phyloP scores from a whole-genome alignment of 768 basidiomycete species.

The Rhodosporidiobolus odoratus region DNA sequence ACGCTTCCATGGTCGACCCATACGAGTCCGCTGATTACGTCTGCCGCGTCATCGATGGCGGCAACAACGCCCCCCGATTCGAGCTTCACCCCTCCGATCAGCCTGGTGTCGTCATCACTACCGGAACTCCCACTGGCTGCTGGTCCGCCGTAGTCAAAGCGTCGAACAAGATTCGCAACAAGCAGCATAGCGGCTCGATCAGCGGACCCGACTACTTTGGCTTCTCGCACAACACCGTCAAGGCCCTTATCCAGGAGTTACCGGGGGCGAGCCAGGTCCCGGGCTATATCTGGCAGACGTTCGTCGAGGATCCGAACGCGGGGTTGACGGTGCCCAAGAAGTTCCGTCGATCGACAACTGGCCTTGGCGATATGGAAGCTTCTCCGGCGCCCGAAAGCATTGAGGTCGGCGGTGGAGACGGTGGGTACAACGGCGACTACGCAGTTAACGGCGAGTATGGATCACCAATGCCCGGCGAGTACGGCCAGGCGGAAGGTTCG shows the following conservation, averaged over 20 bases:
- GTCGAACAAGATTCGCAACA: conserved; percentile 71
- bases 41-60: conserved; percentile 77
- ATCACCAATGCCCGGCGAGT: background rate
- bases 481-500: background rate
- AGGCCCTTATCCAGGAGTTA: conserved; percentile 81
- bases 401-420: conserved; percentile 1
- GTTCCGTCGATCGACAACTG: conserved; percentile 6
- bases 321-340: background rate
- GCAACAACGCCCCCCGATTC: conserved; percentile 74
- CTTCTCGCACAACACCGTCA: conserved; percentile 78
- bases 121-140: conserved; percentile 81
- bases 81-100: conserved; percentile 71
- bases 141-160: conserved; percentile 79
- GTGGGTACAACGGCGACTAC: conserved; percentile 1
- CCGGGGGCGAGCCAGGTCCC: conserved; percentile 64
- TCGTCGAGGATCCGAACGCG: conserved; percentile 59
- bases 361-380: background rate
- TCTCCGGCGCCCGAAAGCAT: background rate
- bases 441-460: background rate
- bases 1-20: conserved; percentile 69
- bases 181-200: conserved; percentile 78
- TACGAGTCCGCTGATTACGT: conserved; percentile 65
- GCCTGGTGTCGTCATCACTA: conserved; percentile 65
- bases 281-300: conserved; percentile 82
- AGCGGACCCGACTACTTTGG: conserved; percentile 87